Evolutionary conservation across 2,329 filamentous ascomycete genomes (phyloP).

Genomic region (Epichloe scottii): DNA sequence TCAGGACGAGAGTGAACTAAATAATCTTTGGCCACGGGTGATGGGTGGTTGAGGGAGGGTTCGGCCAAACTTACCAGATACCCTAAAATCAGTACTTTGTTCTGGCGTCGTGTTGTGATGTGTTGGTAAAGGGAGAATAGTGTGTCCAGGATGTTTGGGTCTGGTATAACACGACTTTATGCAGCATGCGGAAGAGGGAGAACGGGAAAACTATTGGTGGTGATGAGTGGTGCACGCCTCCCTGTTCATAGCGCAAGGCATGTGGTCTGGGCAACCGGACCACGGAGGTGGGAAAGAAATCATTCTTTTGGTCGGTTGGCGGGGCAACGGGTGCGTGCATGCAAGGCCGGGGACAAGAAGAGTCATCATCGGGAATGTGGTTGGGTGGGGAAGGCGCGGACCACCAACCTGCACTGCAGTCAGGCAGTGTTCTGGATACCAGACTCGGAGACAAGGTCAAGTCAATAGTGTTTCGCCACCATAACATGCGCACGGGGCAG

Average conservation of each 20-base stretch:
- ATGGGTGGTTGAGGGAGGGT: too few species aligned
- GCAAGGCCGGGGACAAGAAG: neutral
- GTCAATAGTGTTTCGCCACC: neutral
- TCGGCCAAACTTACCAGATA: neutral
- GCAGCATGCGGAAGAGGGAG: neutral
- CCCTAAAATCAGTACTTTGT: too few species aligned
- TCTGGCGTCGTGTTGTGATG: neutral
- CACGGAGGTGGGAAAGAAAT: conserved; percentile 11
- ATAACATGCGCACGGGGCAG: too few species aligned
- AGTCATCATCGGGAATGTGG: conserved; percentile 3
- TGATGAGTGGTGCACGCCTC: neutral
- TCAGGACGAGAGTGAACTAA: neutral
- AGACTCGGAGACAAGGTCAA: too few species aligned
- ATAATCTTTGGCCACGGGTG: neutral
- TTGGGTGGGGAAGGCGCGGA: neutral
- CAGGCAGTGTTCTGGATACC: too few species aligned
- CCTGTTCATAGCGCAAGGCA: neutral
- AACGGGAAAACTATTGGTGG: neutral
- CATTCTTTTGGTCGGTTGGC: conserved; percentile 9
- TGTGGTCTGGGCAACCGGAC: neutral
- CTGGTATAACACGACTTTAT: neutral
- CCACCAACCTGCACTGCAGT: neutral
- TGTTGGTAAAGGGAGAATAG: neutral
- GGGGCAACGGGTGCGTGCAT: conserved; percentile 11
- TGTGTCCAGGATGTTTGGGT: neutral